Conservation (phyloP, 495 filamentous ascomycete genomes). For the Wilcoxina mikolae region DNA sequence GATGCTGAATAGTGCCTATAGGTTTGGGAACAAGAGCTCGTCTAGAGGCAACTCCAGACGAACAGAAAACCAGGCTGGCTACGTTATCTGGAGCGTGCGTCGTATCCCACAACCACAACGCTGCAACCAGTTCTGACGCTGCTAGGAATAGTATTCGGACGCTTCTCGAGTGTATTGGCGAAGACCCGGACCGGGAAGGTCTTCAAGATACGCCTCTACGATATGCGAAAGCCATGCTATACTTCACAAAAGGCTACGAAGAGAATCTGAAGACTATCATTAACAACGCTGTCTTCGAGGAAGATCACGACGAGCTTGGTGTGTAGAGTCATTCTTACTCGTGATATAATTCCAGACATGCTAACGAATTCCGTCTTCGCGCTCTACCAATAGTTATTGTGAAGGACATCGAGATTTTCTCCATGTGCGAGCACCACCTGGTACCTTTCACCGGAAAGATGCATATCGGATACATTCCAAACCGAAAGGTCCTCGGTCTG, state of each 20-base stretch:
- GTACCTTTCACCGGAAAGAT: conserved; percentile 97
- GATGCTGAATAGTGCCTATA: conserved; percentile 21
- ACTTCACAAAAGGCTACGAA: conserved; percentile 98
- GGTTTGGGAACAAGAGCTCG: conserved; percentile 66
- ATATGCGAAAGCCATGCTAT: conserved; percentile 94
- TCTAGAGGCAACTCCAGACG: conserved; percentile 59
- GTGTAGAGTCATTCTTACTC: no score
- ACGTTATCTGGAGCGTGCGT: conserved; percentile 60
- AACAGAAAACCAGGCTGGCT: conserved; percentile 53
- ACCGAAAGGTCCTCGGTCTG: conserved; percentile 72
- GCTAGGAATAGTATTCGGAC: conserved; percentile 45
- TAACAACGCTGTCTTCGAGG: conserved; percentile 89
- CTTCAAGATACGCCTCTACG: conserved; percentile 72
- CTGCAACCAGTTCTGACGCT: no score
- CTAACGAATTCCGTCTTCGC: neutral
- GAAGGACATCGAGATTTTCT: conserved; percentile 93
- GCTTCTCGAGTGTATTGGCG: conserved; percentile 87
- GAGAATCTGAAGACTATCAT: conserved; percentile 88
- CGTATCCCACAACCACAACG: no score
- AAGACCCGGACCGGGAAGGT: conserved; percentile 86
- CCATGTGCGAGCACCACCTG: conserved; percentile 92
- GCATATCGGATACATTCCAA: conserved; percentile 96
- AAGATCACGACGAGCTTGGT: conserved; percentile 72
- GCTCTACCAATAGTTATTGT: conserved; percentile 76
- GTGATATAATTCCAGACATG: no score